Percentiles rank a stretch among this genome's conserved stretches.
These are phyloP conservation scores for Lodderomyces parapsilosis DNA, from an alignment of 1,139 yeast genomes.

Conservation along the genomic window DNA sequence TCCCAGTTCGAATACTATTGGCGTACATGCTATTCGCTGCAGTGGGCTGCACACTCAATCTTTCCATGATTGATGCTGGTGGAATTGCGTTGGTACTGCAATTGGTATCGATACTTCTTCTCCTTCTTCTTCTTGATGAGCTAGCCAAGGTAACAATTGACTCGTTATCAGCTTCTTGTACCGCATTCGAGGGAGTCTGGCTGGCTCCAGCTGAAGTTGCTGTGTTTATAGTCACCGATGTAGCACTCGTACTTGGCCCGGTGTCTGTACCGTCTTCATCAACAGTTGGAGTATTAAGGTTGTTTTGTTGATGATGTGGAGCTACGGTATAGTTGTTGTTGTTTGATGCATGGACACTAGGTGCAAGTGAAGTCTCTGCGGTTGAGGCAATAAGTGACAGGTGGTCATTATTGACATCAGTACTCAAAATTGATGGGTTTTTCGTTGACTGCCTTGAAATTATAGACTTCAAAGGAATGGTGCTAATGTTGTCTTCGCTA, in stretches of 20 bases:
- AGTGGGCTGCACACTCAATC: constrained; percentile 38
- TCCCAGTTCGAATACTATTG: constrained; percentile 21
- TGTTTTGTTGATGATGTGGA: constrained; percentile 13
- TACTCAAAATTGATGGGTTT: constrained; percentile 44
- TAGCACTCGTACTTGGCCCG: constrained; percentile 3
- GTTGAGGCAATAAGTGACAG: constrained; percentile 47
- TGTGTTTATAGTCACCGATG: constrained; percentile 9
- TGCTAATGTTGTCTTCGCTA: constrained; percentile 37
- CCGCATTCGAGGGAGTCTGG: not conserved
- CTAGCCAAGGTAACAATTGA: constrained; percentile 56
- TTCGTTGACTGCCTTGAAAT: constrained; percentile 49
- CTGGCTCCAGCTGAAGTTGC: constrained; percentile 4
- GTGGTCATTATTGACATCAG: constrained; percentile 36
- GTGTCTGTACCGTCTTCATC: constrained; percentile 6
- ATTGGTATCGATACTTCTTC: constrained; percentile 57
- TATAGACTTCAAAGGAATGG: constrained; percentile 53
- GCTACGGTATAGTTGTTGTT: constrained; percentile 8
- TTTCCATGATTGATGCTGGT: constrained; percentile 61
- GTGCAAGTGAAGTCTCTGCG: constrained; percentile 54
- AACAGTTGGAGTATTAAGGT: constrained; percentile 5
- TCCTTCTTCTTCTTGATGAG: constrained; percentile 46
- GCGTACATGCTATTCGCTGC: constrained; percentile 26
- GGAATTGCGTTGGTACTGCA: constrained; percentile 64
- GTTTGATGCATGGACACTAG: constrained; percentile 24
- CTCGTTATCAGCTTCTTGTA: constrained; percentile 46